Evolutionary conservation across 139 green algal species (phyloP).

Genomic region (Mesotaenium endlicherianum): DNA sequence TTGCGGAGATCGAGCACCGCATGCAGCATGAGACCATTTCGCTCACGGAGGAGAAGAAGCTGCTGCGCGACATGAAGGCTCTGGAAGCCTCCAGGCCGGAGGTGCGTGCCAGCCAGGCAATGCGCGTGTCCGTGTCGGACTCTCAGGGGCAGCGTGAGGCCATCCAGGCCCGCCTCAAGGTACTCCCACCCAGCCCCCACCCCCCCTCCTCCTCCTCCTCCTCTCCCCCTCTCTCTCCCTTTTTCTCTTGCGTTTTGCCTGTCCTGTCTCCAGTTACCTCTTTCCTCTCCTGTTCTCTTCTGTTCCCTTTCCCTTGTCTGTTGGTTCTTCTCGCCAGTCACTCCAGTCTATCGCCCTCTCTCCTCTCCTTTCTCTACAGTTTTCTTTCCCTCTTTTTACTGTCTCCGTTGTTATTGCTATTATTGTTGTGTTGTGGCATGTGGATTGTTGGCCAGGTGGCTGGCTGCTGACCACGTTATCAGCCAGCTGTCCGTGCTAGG

Average conservation of each 20-base stretch:
- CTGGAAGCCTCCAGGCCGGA: slow-evolving; percentile 28
- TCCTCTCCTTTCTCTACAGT: not conserved
- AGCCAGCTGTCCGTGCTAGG: no score
- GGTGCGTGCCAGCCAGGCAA: slow-evolving; percentile 24
- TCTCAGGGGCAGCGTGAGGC: slow-evolving; percentile 14
- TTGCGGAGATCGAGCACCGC: slow-evolving; percentile 39
- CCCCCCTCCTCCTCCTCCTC: not conserved
- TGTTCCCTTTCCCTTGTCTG: not conserved
- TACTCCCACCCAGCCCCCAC: not conserved
- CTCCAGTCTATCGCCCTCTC: not conserved
- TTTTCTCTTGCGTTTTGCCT: not conserved
- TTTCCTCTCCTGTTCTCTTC: not conserved
- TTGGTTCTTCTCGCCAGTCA: not conserved
- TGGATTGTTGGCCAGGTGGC: no score
- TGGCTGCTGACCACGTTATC: no score
- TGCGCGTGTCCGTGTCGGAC: slow-evolving; percentile 1
- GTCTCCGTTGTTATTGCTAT: no score
- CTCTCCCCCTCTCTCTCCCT: not conserved
- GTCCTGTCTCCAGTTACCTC: not conserved
- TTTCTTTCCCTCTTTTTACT: no score
- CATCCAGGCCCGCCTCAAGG: slow-evolving; percentile 45
- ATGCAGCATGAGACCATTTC: slow-evolving; percentile 48
- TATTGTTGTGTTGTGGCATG: no score
- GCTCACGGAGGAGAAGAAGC: slow-evolving; percentile 44
- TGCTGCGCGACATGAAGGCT: slow-evolving; percentile 41